A percentile compares a stretch with the other conserved stretches of the same genome.
Evolutionary conservation across 306 rosid genomes (phyloP).

Genomic region (Vigna trinervia): DNA sequence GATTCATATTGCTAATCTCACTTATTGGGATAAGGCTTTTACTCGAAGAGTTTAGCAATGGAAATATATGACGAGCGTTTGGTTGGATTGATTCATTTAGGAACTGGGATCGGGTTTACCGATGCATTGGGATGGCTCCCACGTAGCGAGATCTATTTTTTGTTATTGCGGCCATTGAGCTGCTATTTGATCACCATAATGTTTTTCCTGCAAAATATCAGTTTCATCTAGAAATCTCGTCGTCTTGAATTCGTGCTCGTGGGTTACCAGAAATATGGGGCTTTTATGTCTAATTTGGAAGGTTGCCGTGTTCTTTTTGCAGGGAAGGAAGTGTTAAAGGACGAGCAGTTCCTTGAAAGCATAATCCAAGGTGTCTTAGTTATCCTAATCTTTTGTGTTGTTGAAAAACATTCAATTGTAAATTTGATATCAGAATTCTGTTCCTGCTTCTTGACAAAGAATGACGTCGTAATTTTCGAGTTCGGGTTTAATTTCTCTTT

Average conservation of each 20-base stretch:
- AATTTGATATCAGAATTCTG: constrained; percentile 24
- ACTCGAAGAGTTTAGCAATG: too few relatives aligned
- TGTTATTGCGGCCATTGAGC: too few relatives aligned
- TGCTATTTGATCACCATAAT: not conserved
- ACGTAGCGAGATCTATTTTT: too few relatives aligned
- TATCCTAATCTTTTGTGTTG: constrained; percentile 27
- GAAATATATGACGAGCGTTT: too few relatives aligned
- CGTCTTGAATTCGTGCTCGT: constrained; percentile 20
- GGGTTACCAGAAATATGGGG: constrained; percentile 27
- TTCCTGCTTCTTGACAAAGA: constrained; percentile 28
- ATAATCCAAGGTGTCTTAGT: constrained; percentile 75
- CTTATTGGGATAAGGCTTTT: too few relatives aligned
- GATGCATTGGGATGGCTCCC: too few relatives aligned
- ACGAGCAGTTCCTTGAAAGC: constrained; percentile 84
- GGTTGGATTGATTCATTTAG: too few relatives aligned
- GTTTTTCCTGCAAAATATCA: constrained; percentile 20
- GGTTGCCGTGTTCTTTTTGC: constrained; percentile 44
- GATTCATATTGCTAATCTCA: too few relatives aligned
- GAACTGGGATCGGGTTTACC: too few relatives aligned
- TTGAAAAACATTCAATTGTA: constrained; percentile 32
- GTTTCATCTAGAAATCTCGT: constrained; percentile 10
- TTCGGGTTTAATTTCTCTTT: constrained; percentile 21
- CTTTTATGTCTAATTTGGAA: constrained; percentile 20
- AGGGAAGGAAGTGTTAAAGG: constrained; percentile 80
- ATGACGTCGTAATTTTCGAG: constrained; percentile 29